Evolutionary conservation across 768 basidiomycete genomes (phyloP).

Genomic region (Dentipellis sp.): DNA sequence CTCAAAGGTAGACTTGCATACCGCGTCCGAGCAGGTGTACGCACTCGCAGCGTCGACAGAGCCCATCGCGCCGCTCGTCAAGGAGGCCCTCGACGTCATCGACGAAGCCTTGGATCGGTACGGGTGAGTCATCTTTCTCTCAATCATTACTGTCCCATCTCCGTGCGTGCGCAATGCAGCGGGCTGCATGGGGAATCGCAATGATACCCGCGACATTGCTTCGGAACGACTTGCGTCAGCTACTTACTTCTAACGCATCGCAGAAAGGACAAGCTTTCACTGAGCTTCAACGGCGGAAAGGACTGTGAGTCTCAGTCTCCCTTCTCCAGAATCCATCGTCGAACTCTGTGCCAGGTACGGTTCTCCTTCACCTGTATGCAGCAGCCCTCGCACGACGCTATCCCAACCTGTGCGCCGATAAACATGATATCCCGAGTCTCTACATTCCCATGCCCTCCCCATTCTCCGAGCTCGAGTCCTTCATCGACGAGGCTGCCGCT

Average conservation of each 20-base stretch:
- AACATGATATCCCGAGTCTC: conserved; percentile 51
- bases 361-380: conserved; percentile 84
- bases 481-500: conserved; percentile 56
- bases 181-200: background rate
- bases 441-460: conserved; percentile 90
- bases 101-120: conserved; percentile 66
- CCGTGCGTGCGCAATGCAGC: too few species aligned
- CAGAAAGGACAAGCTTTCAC: conserved; percentile 62
- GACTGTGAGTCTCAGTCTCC: conserved; percentile 58
- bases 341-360: conserved; percentile 58
- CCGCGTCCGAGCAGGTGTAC: conserved; percentile 53
- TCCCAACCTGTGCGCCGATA: conserved; percentile 20
- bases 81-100: conserved; percentile 77
- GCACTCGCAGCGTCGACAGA: conserved; percentile 45
- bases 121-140: conserved; percentile 52
- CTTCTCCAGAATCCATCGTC: too few species aligned
- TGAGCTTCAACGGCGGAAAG: conserved; percentile 98
- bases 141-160: background rate
- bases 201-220: background rate
- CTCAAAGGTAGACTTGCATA: conserved; percentile 36
- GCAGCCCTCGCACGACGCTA: conserved; percentile 46
- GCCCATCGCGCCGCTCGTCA: conserved; percentile 50
- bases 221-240: too few species aligned
- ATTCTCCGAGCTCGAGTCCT: conserved; percentile 74
- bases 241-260: background rate